These are phyloP conservation scores for Centella asiatica DNA, from an alignment of 129 eudicot species.

Conservation along the genomic window DNA sequence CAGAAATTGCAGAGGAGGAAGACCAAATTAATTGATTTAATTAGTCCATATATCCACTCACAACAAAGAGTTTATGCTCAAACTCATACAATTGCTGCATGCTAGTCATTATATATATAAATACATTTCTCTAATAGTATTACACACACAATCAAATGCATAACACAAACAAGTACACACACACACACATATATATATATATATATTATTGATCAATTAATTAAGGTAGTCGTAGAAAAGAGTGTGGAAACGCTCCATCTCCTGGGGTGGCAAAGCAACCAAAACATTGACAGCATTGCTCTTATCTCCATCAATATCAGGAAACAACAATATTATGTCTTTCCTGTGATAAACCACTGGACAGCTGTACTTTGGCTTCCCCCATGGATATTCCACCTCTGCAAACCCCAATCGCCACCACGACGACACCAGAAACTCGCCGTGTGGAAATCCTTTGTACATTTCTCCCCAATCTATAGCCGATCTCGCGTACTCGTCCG, in stretches of 20 bases:
- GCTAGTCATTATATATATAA: no score
- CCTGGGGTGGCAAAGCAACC: slow-evolving; percentile 69
- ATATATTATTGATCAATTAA: no score
- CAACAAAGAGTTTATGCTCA: no score
- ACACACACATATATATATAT: no score
- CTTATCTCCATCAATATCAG: slow-evolving; percentile 39
- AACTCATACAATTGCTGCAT: no score
- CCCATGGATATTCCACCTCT: slow-evolving; percentile 77
- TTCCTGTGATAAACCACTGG: slow-evolving; percentile 70
- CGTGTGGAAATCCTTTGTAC: slow-evolving; percentile 66
- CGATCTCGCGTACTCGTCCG: slow-evolving; percentile 49
- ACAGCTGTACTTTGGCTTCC: slow-evolving; percentile 73
- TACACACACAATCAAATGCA: no score
- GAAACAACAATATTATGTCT: slow-evolving; percentile 63
- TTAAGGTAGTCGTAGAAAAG: slow-evolving; percentile 35
- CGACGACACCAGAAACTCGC: slow-evolving; percentile 71
- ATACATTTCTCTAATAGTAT: no score
- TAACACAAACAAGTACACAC: no score
- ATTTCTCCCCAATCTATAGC: slow-evolving; percentile 79
- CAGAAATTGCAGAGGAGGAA: no score
- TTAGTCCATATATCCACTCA: no score
- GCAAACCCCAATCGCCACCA: slow-evolving; percentile 87
- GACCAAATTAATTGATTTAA: no score
- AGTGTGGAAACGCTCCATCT: slow-evolving; percentile 54
- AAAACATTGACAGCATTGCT: slow-evolving; percentile 59